Percentiles rank a stretch among this genome's conserved stretches.
Conservation (phyloP, 139 green algal genomes). For the Zygnema cylindricum region DNA sequence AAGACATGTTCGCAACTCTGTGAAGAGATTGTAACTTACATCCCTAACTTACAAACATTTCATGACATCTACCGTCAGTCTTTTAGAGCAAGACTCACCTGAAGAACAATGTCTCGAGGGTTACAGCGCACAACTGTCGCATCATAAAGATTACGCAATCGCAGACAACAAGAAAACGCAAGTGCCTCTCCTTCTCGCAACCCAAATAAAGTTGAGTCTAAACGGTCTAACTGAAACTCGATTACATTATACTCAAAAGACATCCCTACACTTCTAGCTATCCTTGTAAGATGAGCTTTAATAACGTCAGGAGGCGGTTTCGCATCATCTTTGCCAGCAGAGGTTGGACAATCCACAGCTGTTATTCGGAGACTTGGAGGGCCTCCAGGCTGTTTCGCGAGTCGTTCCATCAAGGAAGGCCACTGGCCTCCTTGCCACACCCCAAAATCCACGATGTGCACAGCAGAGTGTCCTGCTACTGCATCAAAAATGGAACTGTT, state of each 20-base stretch:
- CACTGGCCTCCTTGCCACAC: constrained; percentile 10
- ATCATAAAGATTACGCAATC: constrained; percentile 35
- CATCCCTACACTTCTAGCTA: constrained; percentile 24
- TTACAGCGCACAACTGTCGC: not conserved
- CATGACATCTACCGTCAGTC: not conserved
- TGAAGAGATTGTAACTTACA: too few relatives aligned
- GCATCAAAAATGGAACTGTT: not conserved
- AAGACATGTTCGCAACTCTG: too few relatives aligned
- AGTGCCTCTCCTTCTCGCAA: not conserved
- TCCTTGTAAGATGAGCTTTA: not conserved
- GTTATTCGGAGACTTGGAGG: not conserved
- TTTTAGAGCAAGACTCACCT: too few relatives aligned
- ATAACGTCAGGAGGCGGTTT: not conserved
- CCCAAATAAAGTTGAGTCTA: constrained; percentile 17
- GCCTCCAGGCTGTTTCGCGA: not conserved
- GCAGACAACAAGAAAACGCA: constrained; percentile 10
- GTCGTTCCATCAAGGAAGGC: not conserved
- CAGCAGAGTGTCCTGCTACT: not conserved
- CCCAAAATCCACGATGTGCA: constrained; percentile 1
- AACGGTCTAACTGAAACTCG: not conserved
- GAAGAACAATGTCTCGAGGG: constrained; percentile 2
- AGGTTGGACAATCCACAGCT: not conserved
- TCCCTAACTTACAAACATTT: not conserved
- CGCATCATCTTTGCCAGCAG: not conserved
- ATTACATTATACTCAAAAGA: constrained; percentile 28